These are phyloP conservation scores for Talaromyces nanjingensis DNA, from an alignment of 495 filamentous ascomycete species.

Conservation along the genomic window DNA sequence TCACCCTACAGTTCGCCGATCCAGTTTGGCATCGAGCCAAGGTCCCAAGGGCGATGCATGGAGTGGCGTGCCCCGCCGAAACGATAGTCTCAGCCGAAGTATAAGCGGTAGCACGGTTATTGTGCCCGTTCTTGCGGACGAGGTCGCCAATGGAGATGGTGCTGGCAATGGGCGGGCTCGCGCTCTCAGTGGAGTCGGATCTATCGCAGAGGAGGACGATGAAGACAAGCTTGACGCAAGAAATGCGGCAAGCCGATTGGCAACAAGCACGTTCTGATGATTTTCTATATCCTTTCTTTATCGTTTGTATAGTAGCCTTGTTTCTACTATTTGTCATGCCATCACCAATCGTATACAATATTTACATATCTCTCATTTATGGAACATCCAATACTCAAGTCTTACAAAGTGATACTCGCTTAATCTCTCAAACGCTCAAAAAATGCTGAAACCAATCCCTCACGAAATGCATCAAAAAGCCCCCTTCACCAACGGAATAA, in stretches of 20 bases:
- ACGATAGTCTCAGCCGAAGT: constrained; percentile 67
- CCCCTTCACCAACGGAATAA: constrained; percentile 5
- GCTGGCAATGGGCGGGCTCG: constrained; percentile 46
- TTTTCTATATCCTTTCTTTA: constrained; percentile 5
- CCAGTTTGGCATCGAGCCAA: constrained; percentile 77
- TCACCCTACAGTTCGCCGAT: constrained; percentile 66
- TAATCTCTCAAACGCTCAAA: background rate
- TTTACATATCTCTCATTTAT: background rate
- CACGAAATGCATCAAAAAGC: background rate
- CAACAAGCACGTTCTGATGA: constrained; percentile 78
- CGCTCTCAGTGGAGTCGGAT: constrained; percentile 52
- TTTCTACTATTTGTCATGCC: constrained; percentile 1
- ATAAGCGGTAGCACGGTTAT: constrained; percentile 62
- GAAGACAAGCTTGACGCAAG: constrained; percentile 90
- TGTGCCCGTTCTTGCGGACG: constrained; percentile 32
- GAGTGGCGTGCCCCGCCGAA: constrained; percentile 84
- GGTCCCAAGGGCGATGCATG: constrained; percentile 95
- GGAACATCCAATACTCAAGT: no score
- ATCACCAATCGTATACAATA: background rate
- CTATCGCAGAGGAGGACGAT: constrained; percentile 76
- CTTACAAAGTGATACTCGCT: background rate
- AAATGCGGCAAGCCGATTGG: constrained; percentile 90
- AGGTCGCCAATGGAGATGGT: constrained; percentile 32
- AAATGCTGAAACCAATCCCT: background rate
- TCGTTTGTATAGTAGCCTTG: constrained; percentile 2